Evolutionary conservation across 371 early-diverging fungal species (phyloP), one percentile per base, ranked within the genome.

Genomic region (Mucor ambiguus): DNA sequence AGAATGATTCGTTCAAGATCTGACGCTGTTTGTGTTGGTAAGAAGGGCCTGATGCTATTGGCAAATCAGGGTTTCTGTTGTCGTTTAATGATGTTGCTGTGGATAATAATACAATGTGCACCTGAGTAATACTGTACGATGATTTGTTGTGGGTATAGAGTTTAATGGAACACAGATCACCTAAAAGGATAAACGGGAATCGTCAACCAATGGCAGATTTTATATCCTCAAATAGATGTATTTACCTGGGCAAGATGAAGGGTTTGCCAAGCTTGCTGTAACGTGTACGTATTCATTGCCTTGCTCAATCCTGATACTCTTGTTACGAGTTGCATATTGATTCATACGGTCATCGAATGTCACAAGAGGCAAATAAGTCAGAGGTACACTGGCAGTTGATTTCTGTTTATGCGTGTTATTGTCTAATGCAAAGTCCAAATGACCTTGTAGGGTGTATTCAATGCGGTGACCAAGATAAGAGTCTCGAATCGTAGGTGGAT

Each of bases 161-260:
- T 59, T 76, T 76, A 33, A 82, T 63, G 8, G 75, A 76, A 58
- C 80, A 80, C 38, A 63, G 43, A 41, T 82, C 82, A 58, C 82
- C 82, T 81, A 60, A 58, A 33, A 33, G 61, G 65, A 59, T 58
- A 61, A 64, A 55, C 48, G 60, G 60, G 28, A 35, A n/a, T 56
- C n/a, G 32, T 52, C 38, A 55, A 58, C 48, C 33, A 48, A 63
- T 46, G 22, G 48, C 30, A 26, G 2, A 61, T 61, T 61, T 49
- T 41, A 14, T 62, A 28, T 49, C 58, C 38, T 33, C 37, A 24
- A 20, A 37, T 58, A 58, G 41, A 54, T 48, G 33, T n/a, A 3
- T 24, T 60, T 79, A 81, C 82, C 82, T 68, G 82, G 80, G 48
- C 76, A 78, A 61, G 74, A 74, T 30, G 76, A 73, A 2, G 82